Conservation (phyloP, 176 grass and related monocot genomes). For the Cymbopogon citratus region DNA sequence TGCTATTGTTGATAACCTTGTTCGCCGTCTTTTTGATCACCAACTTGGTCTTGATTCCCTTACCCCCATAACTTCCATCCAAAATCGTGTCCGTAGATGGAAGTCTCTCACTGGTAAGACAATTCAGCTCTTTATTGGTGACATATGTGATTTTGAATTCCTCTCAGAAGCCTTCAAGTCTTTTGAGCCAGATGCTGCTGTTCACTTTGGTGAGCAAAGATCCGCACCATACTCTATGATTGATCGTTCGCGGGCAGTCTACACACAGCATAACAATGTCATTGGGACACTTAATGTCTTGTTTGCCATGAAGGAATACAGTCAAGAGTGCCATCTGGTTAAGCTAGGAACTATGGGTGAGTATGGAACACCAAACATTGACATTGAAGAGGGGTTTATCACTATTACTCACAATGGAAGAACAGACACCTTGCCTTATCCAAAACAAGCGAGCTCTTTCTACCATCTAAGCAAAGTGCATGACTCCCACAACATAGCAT, state of each 20-base stretch:
- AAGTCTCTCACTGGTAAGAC: slow-evolving; percentile 70
- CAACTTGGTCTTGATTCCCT: slow-evolving; percentile 89
- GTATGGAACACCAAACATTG: slow-evolving; percentile 96
- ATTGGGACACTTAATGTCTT: slow-evolving; percentile 95
- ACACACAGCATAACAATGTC: slow-evolving; percentile 92
- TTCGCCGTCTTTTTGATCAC: slow-evolving; percentile 85
- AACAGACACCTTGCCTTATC: slow-evolving; percentile 89
- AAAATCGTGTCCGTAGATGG: slow-evolving; percentile 77
- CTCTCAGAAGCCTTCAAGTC: slow-evolving; percentile 88
- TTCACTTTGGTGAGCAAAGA: slow-evolving; percentile 94
- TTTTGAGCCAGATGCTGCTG: slow-evolving; percentile 85
- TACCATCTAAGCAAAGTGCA: slow-evolving; percentile 98
- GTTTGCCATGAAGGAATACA: slow-evolving; percentile 85
- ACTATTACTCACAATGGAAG: slow-evolving; percentile 93
- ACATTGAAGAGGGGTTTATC: slow-evolving; percentile 90
- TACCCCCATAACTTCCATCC: slow-evolving; percentile 83
- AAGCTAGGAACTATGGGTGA: slow-evolving; percentile 99
- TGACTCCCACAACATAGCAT: slow-evolving; percentile 92
- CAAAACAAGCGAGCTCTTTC: slow-evolving; percentile 95
- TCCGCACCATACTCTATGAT: slow-evolving; percentile 98
- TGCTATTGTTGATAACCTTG: slow-evolving; percentile 83
- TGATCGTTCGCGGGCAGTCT: slow-evolving; percentile 83
- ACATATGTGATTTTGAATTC: slow-evolving; percentile 96
- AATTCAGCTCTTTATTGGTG: slow-evolving; percentile 79
- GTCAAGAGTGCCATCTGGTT: slow-evolving; percentile 81